Evolutionary conservation across 225 moss, liverwort and hornwort genomes (phyloP), one percentile per base, ranked within the genome.

Genomic region (Polytrichum commune): DNA sequence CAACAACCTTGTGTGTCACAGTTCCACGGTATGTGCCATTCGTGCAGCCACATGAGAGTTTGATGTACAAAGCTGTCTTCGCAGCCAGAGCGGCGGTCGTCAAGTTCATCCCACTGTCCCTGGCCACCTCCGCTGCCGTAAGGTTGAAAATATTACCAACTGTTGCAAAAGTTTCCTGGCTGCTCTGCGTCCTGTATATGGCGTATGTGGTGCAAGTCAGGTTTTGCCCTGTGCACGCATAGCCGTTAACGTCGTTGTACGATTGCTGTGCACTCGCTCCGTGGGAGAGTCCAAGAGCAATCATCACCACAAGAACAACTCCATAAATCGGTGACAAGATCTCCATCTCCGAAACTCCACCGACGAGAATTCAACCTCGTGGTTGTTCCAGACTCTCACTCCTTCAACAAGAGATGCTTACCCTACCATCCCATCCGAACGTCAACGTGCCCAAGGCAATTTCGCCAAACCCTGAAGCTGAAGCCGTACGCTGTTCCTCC

Each of bases 21-120:
- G 69, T 62, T 7, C 77, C 66, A 54, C 73, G 80, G 53, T 79
- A 89, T 4, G 71, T 73, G 29, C 35, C 54, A 54, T 80, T 84
- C 53, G 29, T 53, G 64, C 89, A 89, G 28, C 66, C 28, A 69
- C 94, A 92, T 60, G 22, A 65, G 27, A 90, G 60, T 26, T 85
- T 85, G 38, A 92, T 23, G 29, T 82, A 66, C 0, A 92, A 65
- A 65, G 80, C 73, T 16, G 78, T 20, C 71, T 75, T 29, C 30
- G 54, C 2, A 5, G 9, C 23, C 73, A 74, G 64, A 46, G 30
- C 60, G 13, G 65, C 57, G 55, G 72, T 30, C 54, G 46, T 74
- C 63, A 66, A 61, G 19, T 80, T 27, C 23, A 78, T 1, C 28
- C 19, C 71, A 70, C 68, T 89, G 8, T 73, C 54, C 9, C 28